Evolutionary conservation across 805 yeast genomes (phyloP), one percentile per base, ranked within the genome.

Genomic region (Yarrowia keelungensis): DNA sequence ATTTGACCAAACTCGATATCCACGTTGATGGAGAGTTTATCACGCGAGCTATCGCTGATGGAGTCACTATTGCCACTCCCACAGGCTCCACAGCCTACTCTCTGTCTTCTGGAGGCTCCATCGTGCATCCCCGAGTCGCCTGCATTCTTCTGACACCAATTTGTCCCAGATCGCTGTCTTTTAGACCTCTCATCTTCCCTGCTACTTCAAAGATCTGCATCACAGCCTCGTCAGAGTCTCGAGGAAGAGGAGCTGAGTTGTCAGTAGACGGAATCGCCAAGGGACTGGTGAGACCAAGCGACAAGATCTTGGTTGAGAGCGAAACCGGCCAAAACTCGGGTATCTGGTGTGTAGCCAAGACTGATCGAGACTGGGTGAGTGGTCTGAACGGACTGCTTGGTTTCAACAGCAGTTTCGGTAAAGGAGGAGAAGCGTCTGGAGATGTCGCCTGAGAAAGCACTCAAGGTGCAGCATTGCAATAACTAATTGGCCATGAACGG

Each of bases 31-130:
- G 91, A 26, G 89, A 90, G 76, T 89, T 88, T 74, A 80, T 94
- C 67, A 94, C 98, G 8, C 86, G 93, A 67, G 92, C 97, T 5
- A 90, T 94, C 0, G 97, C 96, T 1, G 98, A 94, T 78, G 98
- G 98, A 46, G 84, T 93, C 9, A 86, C 88, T 5, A 82, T 92
- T 56, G 84, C 95, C 2, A 90, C 98, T 0, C 98, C 98, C 16
- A 93, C 98, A 0, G 98, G 98, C 0, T 91, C 97, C 10, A 93
- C 98, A 0, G 97, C 98, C 0, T 93, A 93, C 75, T 90, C 97
- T 0, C 80, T 93, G 66, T 86, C 91, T 38, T 86, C 97, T 0
- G 98, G 98, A 14, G 98, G 98, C 1, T 87, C 97, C 14, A 93
- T 93, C 70, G 94, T 91, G 1, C 96, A 93, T 72, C 98, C 98